Base-by-base conservation (phyloP, 2,329 filamentous ascomycete genomes). In the Diaporthe sp. region DNA sequence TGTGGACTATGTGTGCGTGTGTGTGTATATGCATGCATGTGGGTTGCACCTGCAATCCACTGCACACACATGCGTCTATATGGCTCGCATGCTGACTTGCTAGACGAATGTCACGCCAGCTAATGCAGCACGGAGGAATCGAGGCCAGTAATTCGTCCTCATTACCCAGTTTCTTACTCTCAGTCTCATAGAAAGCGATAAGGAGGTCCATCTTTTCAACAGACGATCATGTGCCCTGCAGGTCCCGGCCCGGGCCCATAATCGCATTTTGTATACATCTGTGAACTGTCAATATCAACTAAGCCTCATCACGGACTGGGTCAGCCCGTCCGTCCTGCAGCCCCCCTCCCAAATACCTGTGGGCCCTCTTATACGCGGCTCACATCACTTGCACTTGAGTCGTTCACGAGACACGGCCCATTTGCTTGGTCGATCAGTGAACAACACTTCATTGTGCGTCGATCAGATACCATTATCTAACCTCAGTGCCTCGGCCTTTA, bases 241-340 rank as follows among this genome's bases (percentile, higher is more conserved):
- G 15, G n/a, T 22, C 8, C 31, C 15, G 10, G 12, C 31, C 22
- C 25, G 46, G 22, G 19, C 19, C 46, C 44, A 37, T 25, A 22
- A 37, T 53, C 22, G 31, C 46, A 37, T 25, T 25, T 9, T 37
- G 28, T 17, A 25, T 15, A 68, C 22, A 39, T 13, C 31, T 53
- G 42, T 15, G 46, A 12, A 68, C 46, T 53, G 46, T 53, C 46
- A 51, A 39, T 25, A 22, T 15, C 19, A 25, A 7, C 22, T 25
- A 68, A 68, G 46, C 31, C 31, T 51, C 28, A 37, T 39, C 46
- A 53, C 65, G 65, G 65, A 28, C 65, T 53, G 65, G 65, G 65
- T 28, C 65, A 68, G 39, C 49, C 65, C 15, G 4, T 42, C 65
- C 65, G 31, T 42, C 25, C 28, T 22, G 10, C 4, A n/a, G 15